Base-by-base conservation (phyloP, 331 rosid species). In the Phaseolus coccineus region DNA sequence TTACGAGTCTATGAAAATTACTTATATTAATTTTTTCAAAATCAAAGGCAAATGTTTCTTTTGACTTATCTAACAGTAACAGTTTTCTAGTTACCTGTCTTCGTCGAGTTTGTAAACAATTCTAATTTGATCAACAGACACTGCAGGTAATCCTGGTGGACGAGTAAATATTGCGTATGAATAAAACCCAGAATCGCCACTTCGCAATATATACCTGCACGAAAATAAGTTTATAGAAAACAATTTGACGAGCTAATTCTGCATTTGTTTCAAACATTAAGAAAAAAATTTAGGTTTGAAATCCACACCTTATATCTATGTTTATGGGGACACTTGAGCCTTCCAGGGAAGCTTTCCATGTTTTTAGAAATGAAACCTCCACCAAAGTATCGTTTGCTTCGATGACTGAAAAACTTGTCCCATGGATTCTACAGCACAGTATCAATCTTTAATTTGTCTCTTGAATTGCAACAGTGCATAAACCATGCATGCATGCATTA, bases 281-380 rank as follows among this genome's bases (percentile, higher is more conserved):
- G 12, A 22, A 7, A 72, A 63, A 9, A 3, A 16, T 8, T 8
- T 42, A 25, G 73, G 57, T 24, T 2, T 27, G 6, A 56, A 71
- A 19, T 42, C 12, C 42, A 94, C 97, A 94, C 97, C 99, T 93
- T 86, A 82, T 78, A 82, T 95, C 98, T 47, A 91, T 76, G 61
- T 79, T 90, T 19, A 89, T 57, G 48, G 99, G 94, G 58, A 83
- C 70, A 1, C 50, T 61, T 5, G 47, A 7, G 39, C 30, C 70
- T 33, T 48, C 25, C 25, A 24, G 13, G 15, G 96, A 84, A 69
- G 70, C 12, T 24, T 50, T 35, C 90, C 93, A 95, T 57, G 77
- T 77, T 74, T 53, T 84, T 15, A 69, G 44, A 85, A 95, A 95
- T 31, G 99, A 95, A 88, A 95, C 51, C 74, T 95, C 98, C 51